phyloP scores from a whole-genome alignment of 2,329 filamentous ascomycete genomes.

The Scedosporium dehoogii region DNA sequence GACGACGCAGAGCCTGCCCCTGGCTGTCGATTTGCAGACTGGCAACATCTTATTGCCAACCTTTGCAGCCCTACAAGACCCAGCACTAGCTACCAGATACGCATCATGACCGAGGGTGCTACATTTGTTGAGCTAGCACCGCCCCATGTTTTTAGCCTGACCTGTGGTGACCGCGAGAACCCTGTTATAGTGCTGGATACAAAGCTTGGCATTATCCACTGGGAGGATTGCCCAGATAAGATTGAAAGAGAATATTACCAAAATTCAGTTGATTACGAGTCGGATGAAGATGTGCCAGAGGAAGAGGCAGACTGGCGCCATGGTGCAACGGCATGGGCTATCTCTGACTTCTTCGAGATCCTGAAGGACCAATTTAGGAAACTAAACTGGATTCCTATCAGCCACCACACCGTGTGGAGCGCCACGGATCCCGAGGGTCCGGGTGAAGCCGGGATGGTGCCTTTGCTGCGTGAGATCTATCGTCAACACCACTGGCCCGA shows the following conservation, averaged over 20 bases:
- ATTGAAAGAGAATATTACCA: slow-evolving; percentile 5
- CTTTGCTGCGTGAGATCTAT: slow-evolving; percentile 14
- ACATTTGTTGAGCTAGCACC: slow-evolving; percentile 7
- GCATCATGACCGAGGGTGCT: slow-evolving; percentile 6
- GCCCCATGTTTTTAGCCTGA: slow-evolving; percentile 12
- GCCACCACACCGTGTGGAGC: no score
- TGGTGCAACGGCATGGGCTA: slow-evolving; percentile 14
- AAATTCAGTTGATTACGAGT: slow-evolving; percentile 4
- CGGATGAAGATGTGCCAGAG: background rate
- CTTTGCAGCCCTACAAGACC: no score
- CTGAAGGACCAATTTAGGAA: slow-evolving; percentile 16
- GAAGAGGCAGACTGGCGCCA: slow-evolving; percentile 16
- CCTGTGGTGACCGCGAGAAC: slow-evolving; percentile 10
- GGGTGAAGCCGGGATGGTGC: slow-evolving; percentile 7
- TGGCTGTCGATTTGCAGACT: background rate
- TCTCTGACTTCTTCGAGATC: slow-evolving; percentile 17
- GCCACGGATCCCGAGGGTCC: background rate
- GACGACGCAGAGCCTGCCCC: background rate
- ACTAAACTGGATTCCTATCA: slow-evolving; percentile 5
- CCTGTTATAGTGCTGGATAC: slow-evolving; percentile 16
- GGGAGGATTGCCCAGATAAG: slow-evolving; percentile 13
- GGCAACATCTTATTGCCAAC: background rate
- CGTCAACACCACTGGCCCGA: slow-evolving; percentile 15
- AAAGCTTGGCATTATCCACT: slow-evolving; percentile 18
- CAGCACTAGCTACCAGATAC: background rate